Conservation (phyloP, 352 stramenopile genomes). For the Globisporangium mamillatum region DNA sequence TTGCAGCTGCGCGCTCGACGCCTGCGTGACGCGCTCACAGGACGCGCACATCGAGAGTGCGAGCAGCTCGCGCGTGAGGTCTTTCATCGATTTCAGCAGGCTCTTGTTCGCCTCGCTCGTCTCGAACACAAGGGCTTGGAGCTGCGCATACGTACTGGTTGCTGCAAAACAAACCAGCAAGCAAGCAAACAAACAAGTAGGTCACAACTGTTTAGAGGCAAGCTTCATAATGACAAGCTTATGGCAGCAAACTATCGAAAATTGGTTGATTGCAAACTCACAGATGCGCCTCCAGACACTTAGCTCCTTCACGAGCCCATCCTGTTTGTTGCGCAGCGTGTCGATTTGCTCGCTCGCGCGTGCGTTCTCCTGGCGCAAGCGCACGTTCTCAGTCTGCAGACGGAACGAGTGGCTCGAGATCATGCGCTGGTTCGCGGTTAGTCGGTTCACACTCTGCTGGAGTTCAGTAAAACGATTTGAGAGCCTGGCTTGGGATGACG, state of each 20-base stretch:
- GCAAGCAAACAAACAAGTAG: background rate
- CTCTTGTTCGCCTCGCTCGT: constrained; percentile 2
- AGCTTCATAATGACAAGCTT: background rate
- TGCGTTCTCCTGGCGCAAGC: constrained; percentile 26
- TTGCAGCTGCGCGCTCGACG: background rate
- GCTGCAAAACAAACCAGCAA: background rate
- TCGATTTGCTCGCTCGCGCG: constrained; percentile 20
- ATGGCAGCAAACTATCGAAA: background rate
- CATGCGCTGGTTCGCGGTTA: constrained; percentile 25
- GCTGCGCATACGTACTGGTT: constrained; percentile 10
- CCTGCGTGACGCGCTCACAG: background rate
- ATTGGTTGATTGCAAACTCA: constrained; percentile 14
- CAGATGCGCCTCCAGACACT: constrained; percentile 35
- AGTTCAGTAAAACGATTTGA: constrained; percentile 24
- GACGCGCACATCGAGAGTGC: background rate
- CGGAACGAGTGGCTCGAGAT: constrained; percentile 35
- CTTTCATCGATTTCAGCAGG: constrained; percentile 4
- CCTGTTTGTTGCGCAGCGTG: constrained; percentile 24
- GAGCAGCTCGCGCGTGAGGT: constrained; percentile 6
- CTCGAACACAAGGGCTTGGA: constrained; percentile 8
- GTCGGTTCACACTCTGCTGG: constrained; percentile 18
- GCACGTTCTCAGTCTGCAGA: constrained; percentile 26
- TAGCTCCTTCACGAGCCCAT: constrained; percentile 22
- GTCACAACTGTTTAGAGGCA: background rate
- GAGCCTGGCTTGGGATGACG: background rate